These are phyloP conservation scores for Mortierella sp. DNA, from an alignment of 371 early-diverging fungal genomes.

Conservation along the genomic window DNA sequence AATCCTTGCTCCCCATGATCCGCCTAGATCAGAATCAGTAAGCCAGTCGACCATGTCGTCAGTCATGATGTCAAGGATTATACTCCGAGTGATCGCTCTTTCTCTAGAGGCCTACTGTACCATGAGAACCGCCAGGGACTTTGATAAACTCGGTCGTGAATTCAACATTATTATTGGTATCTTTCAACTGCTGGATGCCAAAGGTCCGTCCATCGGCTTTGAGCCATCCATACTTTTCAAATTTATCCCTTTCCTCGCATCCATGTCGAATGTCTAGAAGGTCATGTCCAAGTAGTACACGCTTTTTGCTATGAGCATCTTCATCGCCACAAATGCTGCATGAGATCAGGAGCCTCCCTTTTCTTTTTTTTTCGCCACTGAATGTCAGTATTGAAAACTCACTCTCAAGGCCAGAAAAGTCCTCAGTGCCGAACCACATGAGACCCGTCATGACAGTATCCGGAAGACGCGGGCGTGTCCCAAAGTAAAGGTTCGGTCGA, in stretches of 20 bases:
- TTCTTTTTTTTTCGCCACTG: neutral
- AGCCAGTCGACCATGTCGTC: too few species aligned
- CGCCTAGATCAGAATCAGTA: too few species aligned
- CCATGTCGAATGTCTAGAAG: conserved; percentile 79
- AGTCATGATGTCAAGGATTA: neutral
- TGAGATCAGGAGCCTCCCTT: conserved; percentile 16
- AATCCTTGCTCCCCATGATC: conserved; percentile 90
- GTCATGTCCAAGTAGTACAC: neutral
- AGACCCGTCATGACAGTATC: conserved; percentile 88
- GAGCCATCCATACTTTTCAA: conserved; percentile 87
- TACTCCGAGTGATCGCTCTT: too few species aligned
- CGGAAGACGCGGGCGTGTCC: conserved; percentile 83
- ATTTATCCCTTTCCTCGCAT: conserved; percentile 87
- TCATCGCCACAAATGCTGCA: too few species aligned
- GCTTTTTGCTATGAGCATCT: too few species aligned
- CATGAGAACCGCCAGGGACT: conserved; percentile 66
- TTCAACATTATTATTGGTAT: conserved; percentile 73
- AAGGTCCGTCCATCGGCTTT: conserved; percentile 88
- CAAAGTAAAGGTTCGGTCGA: conserved; percentile 96
- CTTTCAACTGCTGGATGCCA: conserved; percentile 82
- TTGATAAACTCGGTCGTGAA: conserved; percentile 89
- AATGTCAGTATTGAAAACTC: conserved; percentile 25
- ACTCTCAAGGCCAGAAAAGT: conserved; percentile 68
- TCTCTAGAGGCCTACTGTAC: conserved; percentile 34
- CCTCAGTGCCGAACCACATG: conserved; percentile 87